Percentiles rank a stretch among this genome's conserved stretches.
phyloP scores from a whole-genome alignment of 495 filamentous ascomycete species.

The Penicillium paxilli region DNA sequence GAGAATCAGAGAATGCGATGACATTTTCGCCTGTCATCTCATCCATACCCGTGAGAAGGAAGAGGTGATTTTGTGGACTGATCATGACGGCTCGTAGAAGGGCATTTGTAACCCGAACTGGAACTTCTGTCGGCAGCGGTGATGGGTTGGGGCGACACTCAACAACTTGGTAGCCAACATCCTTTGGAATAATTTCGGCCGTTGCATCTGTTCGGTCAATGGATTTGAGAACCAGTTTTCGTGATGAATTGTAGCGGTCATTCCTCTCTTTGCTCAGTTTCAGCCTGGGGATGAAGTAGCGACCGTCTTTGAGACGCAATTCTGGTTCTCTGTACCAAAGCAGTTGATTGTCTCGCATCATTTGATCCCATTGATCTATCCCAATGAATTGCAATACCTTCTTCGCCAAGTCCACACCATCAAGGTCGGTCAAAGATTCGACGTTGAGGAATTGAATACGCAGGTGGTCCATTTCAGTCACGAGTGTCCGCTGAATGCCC shows the following conservation, averaged over 20 bases:
- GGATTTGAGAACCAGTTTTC: slow-evolving; percentile 24
- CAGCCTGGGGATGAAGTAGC: slow-evolving; percentile 32
- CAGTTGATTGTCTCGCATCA: slow-evolving; percentile 7
- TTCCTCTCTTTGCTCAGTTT: slow-evolving; percentile 22
- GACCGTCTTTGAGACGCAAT: slow-evolving; percentile 19
- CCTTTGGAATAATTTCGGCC: slow-evolving; percentile 5
- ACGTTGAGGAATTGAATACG: slow-evolving; percentile 31
- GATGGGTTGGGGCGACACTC: not conserved
- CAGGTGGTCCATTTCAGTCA: slow-evolving; percentile 24
- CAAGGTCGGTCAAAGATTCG: slow-evolving; percentile 8
- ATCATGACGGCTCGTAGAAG: slow-evolving; percentile 16
- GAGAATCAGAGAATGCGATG: slow-evolving; percentile 7
- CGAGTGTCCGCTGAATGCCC: slow-evolving; percentile 35
- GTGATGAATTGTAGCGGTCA: slow-evolving; percentile 39
- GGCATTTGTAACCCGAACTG: slow-evolving; percentile 12
- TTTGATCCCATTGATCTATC: slow-evolving; percentile 20
- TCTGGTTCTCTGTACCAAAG: slow-evolving; percentile 29
- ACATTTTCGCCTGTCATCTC: not conserved
- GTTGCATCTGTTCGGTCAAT: slow-evolving; percentile 1
- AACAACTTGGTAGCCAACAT: slow-evolving; percentile 13
- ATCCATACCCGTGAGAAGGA: slow-evolving; percentile 17
- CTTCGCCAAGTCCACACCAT: slow-evolving; percentile 10
- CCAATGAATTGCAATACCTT: slow-evolving; percentile 25
- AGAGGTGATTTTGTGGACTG: slow-evolving; percentile 4
- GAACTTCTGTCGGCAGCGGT: not conserved